Conservation (phyloP, 495 filamentous ascomycete species). For the Aspergillus wentii region DNA sequence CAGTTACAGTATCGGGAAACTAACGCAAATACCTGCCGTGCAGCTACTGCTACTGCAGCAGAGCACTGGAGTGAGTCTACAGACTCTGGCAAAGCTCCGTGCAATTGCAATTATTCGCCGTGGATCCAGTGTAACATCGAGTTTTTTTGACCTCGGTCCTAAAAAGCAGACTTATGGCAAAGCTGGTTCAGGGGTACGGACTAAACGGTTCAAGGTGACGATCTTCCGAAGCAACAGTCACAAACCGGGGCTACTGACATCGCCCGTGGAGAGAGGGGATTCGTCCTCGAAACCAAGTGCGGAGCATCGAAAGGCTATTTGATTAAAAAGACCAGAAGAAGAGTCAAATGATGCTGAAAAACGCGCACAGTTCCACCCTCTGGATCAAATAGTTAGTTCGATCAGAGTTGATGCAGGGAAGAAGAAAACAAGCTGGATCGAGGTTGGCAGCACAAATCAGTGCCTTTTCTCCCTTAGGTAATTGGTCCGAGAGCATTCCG, state of each 20-base stretch:
- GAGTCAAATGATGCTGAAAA: no score
- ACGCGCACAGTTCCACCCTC: no score
- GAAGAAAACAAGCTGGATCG: no score
- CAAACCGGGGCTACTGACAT: conserved; percentile 10
- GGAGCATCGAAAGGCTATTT: no score
- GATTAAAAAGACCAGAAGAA: no score
- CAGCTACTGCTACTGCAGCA: conserved; percentile 9
- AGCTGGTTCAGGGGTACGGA: conserved; percentile 20
- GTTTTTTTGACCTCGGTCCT: conserved; percentile 19
- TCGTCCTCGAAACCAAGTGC: no score
- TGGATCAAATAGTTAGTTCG: no score
- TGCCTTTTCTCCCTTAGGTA: conserved; percentile 3
- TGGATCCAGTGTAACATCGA: no score
- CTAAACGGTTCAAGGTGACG: conserved; percentile 4
- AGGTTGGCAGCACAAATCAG: neutral
- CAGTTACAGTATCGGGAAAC: conserved; percentile 8
- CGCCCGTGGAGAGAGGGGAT: conserved; percentile 9
- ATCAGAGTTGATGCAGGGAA: neutral
- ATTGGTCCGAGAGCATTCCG: neutral
- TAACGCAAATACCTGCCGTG: conserved; percentile 4
- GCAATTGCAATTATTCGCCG: no score
- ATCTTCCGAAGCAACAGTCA: conserved; percentile 10
- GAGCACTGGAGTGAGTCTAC: conserved; percentile 14
- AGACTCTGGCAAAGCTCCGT: no score
- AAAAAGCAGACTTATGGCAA: conserved; percentile 4